Evolutionary conservation across 2,329 filamentous ascomycete genomes (phyloP), one percentile per base, ranked within the genome.

Genomic region (Lachnellula willkommii): DNA sequence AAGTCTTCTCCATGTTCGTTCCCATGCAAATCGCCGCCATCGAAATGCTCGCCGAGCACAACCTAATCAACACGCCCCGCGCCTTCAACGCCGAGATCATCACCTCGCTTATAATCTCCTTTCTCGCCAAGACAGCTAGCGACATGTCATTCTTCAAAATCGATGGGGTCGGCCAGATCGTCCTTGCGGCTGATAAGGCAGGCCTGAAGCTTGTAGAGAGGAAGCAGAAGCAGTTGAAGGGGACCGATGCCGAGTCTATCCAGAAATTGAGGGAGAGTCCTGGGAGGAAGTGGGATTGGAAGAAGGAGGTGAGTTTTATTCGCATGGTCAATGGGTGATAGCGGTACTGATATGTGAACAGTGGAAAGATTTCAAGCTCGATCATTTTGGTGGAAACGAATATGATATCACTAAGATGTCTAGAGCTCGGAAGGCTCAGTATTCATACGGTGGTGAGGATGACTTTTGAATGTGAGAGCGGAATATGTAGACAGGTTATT

Each of bases 21-120:
- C 76, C 80, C 68, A 82, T 81, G 65, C 69, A 81, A 50, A 80
- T 77, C 69, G 78, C 80, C 53, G 78, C 75, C 40, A 68, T 80
- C 56, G 81, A 81, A 58, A 72, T 81, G 6, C 65, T 81, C 24
- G 74, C 78, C 7, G 66, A 54, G 47, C n/a, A 43, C 47, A 40
- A 45, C 32, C 35, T 52, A 9, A 46, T 57, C 17, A 42, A 28
- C 5, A 28, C 80, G n/a, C 70, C 73, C 39, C 74, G 66, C 45
- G 26, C 37, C 9, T 63, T 73, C 17, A 81, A 80, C 64, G 74
- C 69, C 22, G 79, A 73, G 66, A 75, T 74, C 35, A 72, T 81
- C 22, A 72, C 73, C 57, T 61, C 66, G 51, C 78, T 75, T 59
- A 68, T 81, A 49, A 63, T 70, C 49, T 62, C 80, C 42, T 71